These are phyloP conservation scores for Zangia roseola DNA, from an alignment of 768 basidiomycete species.

Conservation along the genomic window DNA sequence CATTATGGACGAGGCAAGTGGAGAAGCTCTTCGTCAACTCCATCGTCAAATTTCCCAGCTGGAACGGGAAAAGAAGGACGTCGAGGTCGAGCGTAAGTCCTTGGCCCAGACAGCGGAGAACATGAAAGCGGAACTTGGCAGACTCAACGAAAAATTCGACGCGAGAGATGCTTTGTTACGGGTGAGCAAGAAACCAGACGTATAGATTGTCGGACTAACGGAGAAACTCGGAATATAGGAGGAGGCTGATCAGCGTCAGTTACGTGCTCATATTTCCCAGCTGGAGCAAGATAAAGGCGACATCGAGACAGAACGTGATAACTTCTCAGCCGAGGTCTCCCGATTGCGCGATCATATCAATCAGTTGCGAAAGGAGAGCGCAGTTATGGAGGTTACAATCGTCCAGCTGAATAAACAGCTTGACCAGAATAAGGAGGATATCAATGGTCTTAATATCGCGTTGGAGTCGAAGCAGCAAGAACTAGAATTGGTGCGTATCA, in stretches of 20 bases:
- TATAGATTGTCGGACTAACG: slow-evolving; percentile 34
- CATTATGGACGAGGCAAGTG: slow-evolving; percentile 80
- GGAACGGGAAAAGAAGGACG: slow-evolving; percentile 60
- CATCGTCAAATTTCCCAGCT: slow-evolving; percentile 78
- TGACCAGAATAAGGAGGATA: slow-evolving; percentile 70
- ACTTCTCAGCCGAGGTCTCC: slow-evolving; percentile 52
- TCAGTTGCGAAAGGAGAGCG: slow-evolving; percentile 75
- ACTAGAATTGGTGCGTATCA: slow-evolving; percentile 70
- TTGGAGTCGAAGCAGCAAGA: slow-evolving; percentile 95
- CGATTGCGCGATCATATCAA: slow-evolving; percentile 61
- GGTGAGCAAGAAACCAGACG: slow-evolving; percentile 37
- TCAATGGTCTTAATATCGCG: slow-evolving; percentile 84
- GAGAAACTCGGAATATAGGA: slow-evolving; percentile 47
- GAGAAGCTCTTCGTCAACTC: slow-evolving; percentile 74
- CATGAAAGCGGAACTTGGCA: slow-evolving; percentile 64
- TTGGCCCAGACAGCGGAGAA: slow-evolving; percentile 11
- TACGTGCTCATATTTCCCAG: slow-evolving; percentile 9
- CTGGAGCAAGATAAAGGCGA: slow-evolving; percentile 44
- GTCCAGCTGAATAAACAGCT: slow-evolving; percentile 68
- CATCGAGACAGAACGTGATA: slow-evolving; percentile 46
- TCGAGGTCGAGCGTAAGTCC: slow-evolving; percentile 45
- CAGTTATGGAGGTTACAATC: slow-evolving; percentile 80
- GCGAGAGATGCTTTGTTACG: slow-evolving; percentile 58
- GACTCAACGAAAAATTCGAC: slow-evolving; percentile 66
- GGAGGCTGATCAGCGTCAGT: slow-evolving; percentile 38